Conservation (phyloP, 2,329 filamentous ascomycete genomes). For the Tothia fuscella region DNA sequence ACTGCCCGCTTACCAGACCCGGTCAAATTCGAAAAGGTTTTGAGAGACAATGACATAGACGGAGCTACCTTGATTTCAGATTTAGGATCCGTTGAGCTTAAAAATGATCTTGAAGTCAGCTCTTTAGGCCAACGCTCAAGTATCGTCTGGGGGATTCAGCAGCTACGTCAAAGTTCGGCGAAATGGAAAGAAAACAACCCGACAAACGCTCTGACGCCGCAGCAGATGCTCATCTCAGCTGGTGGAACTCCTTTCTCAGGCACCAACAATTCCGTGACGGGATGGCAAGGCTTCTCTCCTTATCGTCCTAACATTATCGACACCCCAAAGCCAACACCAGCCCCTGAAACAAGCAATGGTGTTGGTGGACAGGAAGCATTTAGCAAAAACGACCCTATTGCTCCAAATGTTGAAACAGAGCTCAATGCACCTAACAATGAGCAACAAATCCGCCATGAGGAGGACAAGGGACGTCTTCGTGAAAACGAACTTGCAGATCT, state of each 20-base stretch:
- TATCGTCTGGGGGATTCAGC: conserved; percentile 45
- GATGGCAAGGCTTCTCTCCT: neutral
- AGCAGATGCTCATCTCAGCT: conserved; percentile 1
- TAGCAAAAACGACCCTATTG: neutral
- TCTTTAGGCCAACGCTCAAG: conserved; percentile 46
- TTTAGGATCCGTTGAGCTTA: conserved; percentile 36
- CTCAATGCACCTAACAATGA: neutral
- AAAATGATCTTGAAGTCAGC: conserved; percentile 46
- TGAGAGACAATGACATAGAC: conserved; percentile 53
- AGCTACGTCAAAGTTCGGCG: conserved; percentile 41
- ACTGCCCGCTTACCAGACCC: conserved; percentile 39
- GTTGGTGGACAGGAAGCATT: neutral
- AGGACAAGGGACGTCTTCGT: no score
- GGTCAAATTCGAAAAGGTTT: conserved; percentile 36
- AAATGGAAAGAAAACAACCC: conserved; percentile 2
- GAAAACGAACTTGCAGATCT: no score
- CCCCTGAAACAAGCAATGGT: neutral
- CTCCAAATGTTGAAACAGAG: neutral
- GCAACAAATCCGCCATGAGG: neutral
- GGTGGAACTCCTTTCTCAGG: neutral
- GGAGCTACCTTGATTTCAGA: conserved; percentile 52
- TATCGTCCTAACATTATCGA: neutral
- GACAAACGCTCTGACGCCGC: neutral
- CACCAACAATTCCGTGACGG: neutral
- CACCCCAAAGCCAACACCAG: neutral